Evolutionary conservation across 352 stramenopile species (phyloP).

Genomic region (Globisporangium camurandrum): DNA sequence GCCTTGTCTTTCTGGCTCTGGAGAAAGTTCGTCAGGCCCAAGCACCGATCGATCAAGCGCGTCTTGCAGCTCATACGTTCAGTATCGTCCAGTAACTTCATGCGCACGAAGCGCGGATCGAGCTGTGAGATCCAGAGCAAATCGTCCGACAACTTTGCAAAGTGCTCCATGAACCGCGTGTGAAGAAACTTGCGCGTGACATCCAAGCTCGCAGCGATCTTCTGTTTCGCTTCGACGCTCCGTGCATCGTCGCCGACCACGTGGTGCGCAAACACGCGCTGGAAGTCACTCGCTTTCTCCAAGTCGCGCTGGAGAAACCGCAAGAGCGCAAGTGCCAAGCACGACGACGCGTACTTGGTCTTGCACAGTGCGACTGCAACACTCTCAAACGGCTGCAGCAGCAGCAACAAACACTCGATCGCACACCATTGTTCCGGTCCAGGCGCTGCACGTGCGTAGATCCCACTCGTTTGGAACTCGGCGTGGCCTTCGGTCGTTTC

Average conservation of each 20-base stretch:
- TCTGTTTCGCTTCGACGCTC: constrained; percentile 17
- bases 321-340: constrained; percentile 29
- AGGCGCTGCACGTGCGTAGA: constrained; percentile 17
- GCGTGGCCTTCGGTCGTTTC: constrained; percentile 27
- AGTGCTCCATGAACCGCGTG: constrained; percentile 27
- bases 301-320: constrained; percentile 39
- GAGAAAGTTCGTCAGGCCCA: constrained; percentile 30
- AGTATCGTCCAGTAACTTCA: constrained; percentile 36
- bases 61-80: constrained; percentile 37
- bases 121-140: constrained; percentile 45
- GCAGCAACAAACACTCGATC: constrained; percentile 29
- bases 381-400: constrained; percentile 42
- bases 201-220: constrained; percentile 26
- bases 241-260: not conserved
- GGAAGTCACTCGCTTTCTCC: constrained; percentile 34
- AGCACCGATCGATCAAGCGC: constrained; percentile 28
- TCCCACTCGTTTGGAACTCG: constrained; percentile 24
- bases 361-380: constrained; percentile 31
- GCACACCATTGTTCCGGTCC: constrained; percentile 29
- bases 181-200: constrained; percentile 26
- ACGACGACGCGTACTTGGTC: constrained; percentile 33
- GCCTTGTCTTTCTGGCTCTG: constrained; percentile 28
- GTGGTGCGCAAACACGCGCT: constrained; percentile 25
- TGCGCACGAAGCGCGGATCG: constrained; percentile 38
- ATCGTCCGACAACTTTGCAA: constrained; percentile 25